phyloP scores from a whole-genome alignment of 2,329 filamentous ascomycete species.

The Macrophomina phaseolina region DNA sequence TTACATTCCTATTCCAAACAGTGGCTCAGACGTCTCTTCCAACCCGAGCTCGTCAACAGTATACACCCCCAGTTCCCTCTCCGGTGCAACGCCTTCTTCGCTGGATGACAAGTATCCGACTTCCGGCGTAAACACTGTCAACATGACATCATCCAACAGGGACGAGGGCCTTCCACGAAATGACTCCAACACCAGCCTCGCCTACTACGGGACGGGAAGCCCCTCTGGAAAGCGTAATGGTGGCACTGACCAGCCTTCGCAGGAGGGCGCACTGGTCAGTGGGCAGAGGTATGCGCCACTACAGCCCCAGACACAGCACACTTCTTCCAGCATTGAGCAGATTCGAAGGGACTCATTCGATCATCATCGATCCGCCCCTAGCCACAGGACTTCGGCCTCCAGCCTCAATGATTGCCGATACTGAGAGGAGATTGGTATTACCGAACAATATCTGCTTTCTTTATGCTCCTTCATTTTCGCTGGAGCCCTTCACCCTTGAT shows the following conservation, averaged over 20 bases:
- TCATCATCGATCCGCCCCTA: not conserved
- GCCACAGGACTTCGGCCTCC: constrained; percentile 4
- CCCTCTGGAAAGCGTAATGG: constrained; percentile 39
- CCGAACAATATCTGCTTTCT: not conserved
- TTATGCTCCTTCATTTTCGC: no score
- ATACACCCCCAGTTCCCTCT: constrained; percentile 21
- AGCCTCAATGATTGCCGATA: not conserved
- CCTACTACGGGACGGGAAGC: constrained; percentile 46
- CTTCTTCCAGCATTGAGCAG: constrained; percentile 27
- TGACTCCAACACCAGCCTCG: constrained; percentile 43
- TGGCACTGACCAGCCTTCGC: constrained; percentile 32
- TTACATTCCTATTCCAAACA: constrained; percentile 13
- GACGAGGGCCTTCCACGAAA: constrained; percentile 32
- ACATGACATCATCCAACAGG: not conserved
- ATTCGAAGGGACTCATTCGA: constrained; percentile 32
- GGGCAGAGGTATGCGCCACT: constrained; percentile 48
- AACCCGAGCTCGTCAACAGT: constrained; percentile 17
- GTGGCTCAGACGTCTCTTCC: constrained; percentile 9
- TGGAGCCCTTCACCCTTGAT: not conserved
- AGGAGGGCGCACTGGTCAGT: constrained; percentile 45
- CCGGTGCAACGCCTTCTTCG: constrained; percentile 3
- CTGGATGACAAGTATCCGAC: constrained; percentile 12
- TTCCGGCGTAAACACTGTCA: not conserved
- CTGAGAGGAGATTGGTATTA: not conserved
- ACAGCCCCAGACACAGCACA: constrained; percentile 5